phyloP scores from a whole-genome alignment of 2,329 filamentous ascomycete species.

The Fusarium mexicanum region DNA sequence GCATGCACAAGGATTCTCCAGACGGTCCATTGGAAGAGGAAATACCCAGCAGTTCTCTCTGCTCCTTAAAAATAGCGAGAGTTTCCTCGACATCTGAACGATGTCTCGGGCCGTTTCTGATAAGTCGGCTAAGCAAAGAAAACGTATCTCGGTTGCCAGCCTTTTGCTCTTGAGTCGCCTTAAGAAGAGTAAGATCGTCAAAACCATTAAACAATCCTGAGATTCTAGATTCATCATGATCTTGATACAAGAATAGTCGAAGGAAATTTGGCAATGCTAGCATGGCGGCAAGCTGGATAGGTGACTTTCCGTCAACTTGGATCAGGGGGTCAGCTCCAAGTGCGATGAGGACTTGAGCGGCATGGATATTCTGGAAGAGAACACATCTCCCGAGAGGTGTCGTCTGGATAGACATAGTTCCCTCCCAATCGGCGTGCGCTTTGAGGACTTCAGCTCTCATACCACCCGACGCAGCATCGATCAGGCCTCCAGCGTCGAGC shows the following conservation, averaged over 20 bases:
- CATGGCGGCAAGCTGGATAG: not conserved
- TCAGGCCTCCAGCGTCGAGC: not conserved
- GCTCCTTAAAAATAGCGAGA: not conserved
- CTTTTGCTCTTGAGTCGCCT: not conserved
- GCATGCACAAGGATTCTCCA: not conserved
- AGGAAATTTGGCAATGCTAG: not conserved
- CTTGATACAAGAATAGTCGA: not conserved
- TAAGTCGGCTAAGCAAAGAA: not conserved
- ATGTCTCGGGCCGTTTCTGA: not conserved
- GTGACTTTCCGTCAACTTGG: not conserved
- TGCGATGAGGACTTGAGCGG: not conserved
- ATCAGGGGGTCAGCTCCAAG: not conserved
- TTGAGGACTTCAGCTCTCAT: not conserved
- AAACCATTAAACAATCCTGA: not conserved
- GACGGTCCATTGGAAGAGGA: accelerated
- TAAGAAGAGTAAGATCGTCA: not conserved
- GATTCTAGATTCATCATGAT: accelerated
- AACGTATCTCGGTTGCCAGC: not conserved
- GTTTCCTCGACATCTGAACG: not conserved
- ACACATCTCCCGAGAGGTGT: not conserved
- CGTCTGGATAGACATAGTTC: not conserved
- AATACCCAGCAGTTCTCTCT: accelerated
- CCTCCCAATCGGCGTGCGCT: not conserved
- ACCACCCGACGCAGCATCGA: not conserved
- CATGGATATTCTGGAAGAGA: not conserved